Percentiles rank a stretch among this genome's conserved stretches.
phyloP scores from a whole-genome alignment of 2,329 filamentous ascomycete genomes.

The Drechslerella dactyloides region DNA sequence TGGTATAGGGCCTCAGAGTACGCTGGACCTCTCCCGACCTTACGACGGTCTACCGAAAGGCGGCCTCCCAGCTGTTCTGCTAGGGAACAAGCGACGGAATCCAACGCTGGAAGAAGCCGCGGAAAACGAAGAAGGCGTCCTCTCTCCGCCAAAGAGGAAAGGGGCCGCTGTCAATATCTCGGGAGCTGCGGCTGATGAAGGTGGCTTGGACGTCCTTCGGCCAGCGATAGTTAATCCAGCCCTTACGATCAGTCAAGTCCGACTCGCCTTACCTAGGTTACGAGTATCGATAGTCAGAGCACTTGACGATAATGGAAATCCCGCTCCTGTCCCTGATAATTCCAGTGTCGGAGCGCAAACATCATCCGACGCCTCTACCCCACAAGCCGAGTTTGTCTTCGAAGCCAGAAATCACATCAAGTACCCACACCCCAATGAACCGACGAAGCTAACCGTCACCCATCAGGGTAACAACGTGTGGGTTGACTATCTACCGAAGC shows the following conservation, averaged over 20 bases:
- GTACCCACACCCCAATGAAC: conserved; percentile 72
- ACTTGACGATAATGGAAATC: conserved; percentile 65
- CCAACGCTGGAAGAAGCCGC: conserved; percentile 78
- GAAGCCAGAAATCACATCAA: conserved; percentile 83
- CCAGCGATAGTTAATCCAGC: conserved; percentile 85
- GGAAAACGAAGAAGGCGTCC: conserved; percentile 62
- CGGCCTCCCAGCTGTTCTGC: conserved; percentile 80
- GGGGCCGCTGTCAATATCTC: conserved; percentile 68
- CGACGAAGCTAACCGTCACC: conserved; percentile 79
- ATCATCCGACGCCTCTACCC: conserved; percentile 57
- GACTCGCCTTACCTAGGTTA: conserved; percentile 86
- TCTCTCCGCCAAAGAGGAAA: conserved; percentile 65
- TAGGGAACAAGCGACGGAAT: conserved; percentile 91
- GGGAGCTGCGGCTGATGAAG: conserved; percentile 76
- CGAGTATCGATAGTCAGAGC: conserved; percentile 81
- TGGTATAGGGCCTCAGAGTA: conserved; percentile 68
- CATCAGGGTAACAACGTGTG: conserved; percentile 82
- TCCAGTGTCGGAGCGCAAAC: conserved; percentile 52
- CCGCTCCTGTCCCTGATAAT: conserved; percentile 41
- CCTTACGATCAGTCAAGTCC: conserved; percentile 79
- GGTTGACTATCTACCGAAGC: conserved; percentile 89
- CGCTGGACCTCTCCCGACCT: conserved; percentile 88
- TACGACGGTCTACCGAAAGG: conserved; percentile 92
- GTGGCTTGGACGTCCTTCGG: conserved; percentile 80
- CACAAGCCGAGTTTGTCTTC: conserved; percentile 69